Conservation (phyloP, 192 early-diverging fungal species). For the Podila horticola region DNA sequence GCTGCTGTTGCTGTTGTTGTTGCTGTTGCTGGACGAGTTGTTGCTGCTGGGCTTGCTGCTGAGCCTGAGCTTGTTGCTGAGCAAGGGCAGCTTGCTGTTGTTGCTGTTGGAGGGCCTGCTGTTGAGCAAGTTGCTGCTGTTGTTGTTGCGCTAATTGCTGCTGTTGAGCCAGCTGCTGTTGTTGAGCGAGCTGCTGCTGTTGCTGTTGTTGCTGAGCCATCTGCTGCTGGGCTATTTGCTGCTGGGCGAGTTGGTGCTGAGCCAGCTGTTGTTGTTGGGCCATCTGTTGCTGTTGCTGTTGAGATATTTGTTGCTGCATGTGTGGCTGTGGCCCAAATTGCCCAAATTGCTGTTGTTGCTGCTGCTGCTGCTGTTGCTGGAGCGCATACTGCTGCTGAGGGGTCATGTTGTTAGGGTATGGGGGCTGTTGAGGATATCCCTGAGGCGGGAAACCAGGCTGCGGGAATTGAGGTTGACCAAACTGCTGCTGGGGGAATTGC, state of each 20-base stretch:
- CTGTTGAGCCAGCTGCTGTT: slow-evolving; percentile 9
- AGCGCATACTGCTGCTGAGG: slow-evolving; percentile 26
- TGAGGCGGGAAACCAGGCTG: slow-evolving; percentile 27
- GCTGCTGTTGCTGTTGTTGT: slow-evolving; percentile 1
- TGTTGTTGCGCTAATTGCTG: slow-evolving; percentile 30
- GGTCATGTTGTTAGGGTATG: slow-evolving; percentile 10
- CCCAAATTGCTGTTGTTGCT: slow-evolving; percentile 21
- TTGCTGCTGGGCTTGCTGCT: slow-evolving; percentile 28
- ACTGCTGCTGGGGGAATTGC: slow-evolving; percentile 10
- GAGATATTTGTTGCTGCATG: slow-evolving; percentile 12
- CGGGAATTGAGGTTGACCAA: slow-evolving; percentile 29
- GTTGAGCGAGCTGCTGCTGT: slow-evolving; percentile 16
- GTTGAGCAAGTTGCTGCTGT: slow-evolving; percentile 26
- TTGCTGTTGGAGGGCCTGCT: slow-evolving; percentile 14
- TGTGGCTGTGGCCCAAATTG: slow-evolving; percentile 26
- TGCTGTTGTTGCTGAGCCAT: slow-evolving; percentile 17
- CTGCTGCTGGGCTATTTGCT: slow-evolving; percentile 11
- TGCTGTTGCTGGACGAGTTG: slow-evolving; percentile 13
- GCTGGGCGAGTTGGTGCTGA: neutral
- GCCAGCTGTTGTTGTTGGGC: slow-evolving; percentile 4
- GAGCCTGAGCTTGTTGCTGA: slow-evolving; percentile 11
- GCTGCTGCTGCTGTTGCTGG: slow-evolving; percentile 36
- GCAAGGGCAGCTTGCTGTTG: slow-evolving; percentile 9
- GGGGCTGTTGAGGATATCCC: slow-evolving; percentile 47
- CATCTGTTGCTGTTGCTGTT: neutral